Evolutionary conservation across 768 basidiomycete genomes (phyloP).

Genomic region (Mycena epipterygia): DNA sequence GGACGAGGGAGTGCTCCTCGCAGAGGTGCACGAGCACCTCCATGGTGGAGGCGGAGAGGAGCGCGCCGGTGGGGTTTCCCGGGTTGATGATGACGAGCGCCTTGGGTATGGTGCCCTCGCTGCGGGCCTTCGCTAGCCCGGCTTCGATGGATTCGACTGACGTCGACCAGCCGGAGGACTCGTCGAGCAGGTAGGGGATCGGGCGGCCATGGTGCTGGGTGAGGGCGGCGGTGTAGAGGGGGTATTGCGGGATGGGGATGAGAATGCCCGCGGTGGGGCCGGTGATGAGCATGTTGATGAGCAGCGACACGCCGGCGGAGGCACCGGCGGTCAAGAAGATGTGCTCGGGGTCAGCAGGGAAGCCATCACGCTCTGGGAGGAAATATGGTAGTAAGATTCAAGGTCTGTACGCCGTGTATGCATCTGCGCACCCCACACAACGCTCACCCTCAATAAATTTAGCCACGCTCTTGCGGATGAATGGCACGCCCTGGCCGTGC

Average conservation of each 20-base stretch:
- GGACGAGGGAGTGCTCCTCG: constrained; percentile 86
- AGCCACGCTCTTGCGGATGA: constrained; percentile 90
- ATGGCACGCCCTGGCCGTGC: constrained; percentile 92
- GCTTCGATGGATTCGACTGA: constrained; percentile 74
- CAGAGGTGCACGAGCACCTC: constrained; percentile 84
- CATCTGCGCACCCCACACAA: too few relatives aligned
- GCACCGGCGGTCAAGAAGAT: constrained; percentile 98
- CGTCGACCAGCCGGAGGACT: constrained; percentile 86
- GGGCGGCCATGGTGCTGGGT: constrained; percentile 86
- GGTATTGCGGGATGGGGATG: constrained; percentile 99
- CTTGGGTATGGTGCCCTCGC: constrained; percentile 75
- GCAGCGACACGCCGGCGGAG: constrained; percentile 91
- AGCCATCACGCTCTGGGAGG: constrained; percentile 86
- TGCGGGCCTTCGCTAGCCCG: constrained; percentile 74
- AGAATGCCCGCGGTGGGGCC: constrained; percentile 80
- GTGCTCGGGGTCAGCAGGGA: constrained; percentile 82
- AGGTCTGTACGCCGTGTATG: too few relatives aligned
- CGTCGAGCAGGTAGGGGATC: constrained; percentile 92
- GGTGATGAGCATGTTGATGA: constrained; percentile 85
- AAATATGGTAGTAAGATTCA: neutral
- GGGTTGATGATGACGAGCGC: constrained; percentile 98
- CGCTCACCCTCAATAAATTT: constrained; percentile 86
- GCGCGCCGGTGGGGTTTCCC: constrained; percentile 95
- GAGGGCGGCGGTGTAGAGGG: constrained; percentile 95
- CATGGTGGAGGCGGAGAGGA: constrained; percentile 82